phyloP scores from a whole-genome alignment of 148 eudicot genomes.

The Amaranthus palmeri region DNA sequence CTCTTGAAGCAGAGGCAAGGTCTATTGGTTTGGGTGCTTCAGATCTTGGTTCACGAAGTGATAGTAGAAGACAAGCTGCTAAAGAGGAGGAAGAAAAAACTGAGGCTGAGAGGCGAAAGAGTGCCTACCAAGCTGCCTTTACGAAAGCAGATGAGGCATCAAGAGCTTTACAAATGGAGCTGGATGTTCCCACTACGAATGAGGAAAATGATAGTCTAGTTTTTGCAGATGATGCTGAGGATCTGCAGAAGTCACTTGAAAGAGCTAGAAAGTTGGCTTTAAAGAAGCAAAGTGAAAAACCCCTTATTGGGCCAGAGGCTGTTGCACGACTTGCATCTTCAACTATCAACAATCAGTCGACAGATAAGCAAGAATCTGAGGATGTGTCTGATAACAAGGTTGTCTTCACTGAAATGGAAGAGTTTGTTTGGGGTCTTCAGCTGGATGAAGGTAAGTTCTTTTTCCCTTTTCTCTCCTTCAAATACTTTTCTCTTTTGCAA shows the following conservation, averaged over 20 bases:
- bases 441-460: constrained; percentile 71
- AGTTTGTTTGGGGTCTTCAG: constrained; percentile 97
- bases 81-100: constrained; percentile 68
- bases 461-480: neutral
- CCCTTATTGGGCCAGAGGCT: constrained; percentile 49
- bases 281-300: constrained; percentile 49
- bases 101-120: constrained; percentile 72
- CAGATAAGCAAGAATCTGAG: constrained; percentile 42
- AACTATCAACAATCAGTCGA: constrained; percentile 31
- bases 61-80: constrained; percentile 50
- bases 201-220: constrained; percentile 51
- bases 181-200: constrained; percentile 22
- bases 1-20: constrained; percentile 91
- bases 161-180: constrained; percentile 59
- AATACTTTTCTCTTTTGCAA: neutral
- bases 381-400: constrained; percentile 74
- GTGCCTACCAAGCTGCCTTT: constrained; percentile 67
- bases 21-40: constrained; percentile 73
- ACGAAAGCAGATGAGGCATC: constrained; percentile 93
- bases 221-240: constrained; percentile 83
- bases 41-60: constrained; percentile 85
- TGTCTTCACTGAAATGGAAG: constrained; percentile 98
- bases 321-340: constrained; percentile 61
- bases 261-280: constrained; percentile 86
- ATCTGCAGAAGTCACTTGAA: constrained; percentile 72